Evolutionary conservation across 305 asterid genomes (phyloP), one percentile per base, ranked within the genome.

Genomic region (Fraxinus angustifolia): DNA sequence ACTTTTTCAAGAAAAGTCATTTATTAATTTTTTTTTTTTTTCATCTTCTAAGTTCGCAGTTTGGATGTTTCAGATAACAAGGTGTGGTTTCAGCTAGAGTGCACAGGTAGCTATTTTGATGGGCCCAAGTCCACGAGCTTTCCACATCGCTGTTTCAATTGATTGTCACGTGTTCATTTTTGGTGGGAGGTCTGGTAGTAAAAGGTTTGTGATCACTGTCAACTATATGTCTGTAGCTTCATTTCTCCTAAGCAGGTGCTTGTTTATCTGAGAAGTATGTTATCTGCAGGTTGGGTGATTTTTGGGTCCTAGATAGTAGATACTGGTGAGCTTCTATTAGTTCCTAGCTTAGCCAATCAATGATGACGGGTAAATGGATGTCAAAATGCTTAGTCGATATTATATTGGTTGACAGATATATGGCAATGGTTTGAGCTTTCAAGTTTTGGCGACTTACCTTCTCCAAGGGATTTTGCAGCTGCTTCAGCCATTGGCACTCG

Each of bases 341-440:
- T 73, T 67, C 82, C 70, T 70, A 81, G 80, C 10, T 62, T 73
- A 48, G 60, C 78, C 60, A 16, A 34, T 75, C 71, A 56, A 31
- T 30, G 70, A 19, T 45, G 73, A 34, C 70, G 73, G 67, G 75
- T 78, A 36, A 28, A 72, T 58, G 70, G 79, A 74, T 67, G 77
- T 53, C 21, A 73, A 80, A 70, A 28, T 74, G 73, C 67, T 76
- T 33, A 19, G 31, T 67, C 75, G 40, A 75, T 85, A 65, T 87
- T 77, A 78, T 75, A 11, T 79, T 71, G 80, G 80, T 81, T 68
- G 76, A 58, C 82, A 96, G 99, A 94, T 88, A 87, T 91, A 89
- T 96, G 99, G 99, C 98, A 96, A 85, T 96, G 99, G 98, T 94
- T 97, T 19, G 98, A 96, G 85, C 97, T 96, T 80, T 89, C 99